Conservation (phyloP, 371 early-diverging fungal genomes). For the Mortierella sp. region DNA sequence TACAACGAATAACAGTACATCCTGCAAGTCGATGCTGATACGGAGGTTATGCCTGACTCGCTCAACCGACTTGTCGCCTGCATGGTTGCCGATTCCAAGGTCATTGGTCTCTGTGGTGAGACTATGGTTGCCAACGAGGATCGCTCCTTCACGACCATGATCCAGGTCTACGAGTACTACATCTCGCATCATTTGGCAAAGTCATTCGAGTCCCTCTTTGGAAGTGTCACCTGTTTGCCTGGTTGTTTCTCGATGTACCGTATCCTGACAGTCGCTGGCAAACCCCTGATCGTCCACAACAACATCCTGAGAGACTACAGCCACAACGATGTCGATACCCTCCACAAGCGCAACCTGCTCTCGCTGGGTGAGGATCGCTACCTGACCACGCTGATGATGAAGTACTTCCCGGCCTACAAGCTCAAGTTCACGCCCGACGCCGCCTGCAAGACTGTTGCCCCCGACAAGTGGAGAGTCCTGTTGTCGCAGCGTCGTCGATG, state of each 20-base stretch:
- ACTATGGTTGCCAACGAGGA: constrained; percentile 91
- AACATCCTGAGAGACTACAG: constrained; percentile 94
- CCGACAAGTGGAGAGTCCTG: constrained; percentile 94
- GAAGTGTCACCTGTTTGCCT: constrained; percentile 96
- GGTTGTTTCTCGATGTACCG: constrained; percentile 98
- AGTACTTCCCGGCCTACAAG: constrained; percentile 97
- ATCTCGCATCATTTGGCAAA: constrained; percentile 98
- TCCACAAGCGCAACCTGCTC: constrained; percentile 96
- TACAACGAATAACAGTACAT: constrained; percentile 72
- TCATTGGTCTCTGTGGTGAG: constrained; percentile 96
- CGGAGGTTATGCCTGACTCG: constrained; percentile 88
- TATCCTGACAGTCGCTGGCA: constrained; percentile 82
- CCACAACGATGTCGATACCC: constrained; percentile 94
- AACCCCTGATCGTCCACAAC: constrained; percentile 91
- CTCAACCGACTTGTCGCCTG: constrained; percentile 88
- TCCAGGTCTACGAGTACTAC: constrained; percentile 99
- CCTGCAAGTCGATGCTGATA: constrained; percentile 98
- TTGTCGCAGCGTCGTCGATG: constrained; percentile 97
- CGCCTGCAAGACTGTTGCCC: constrained; percentile 95
- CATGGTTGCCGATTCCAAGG: constrained; percentile 88
- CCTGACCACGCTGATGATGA: constrained; percentile 98
- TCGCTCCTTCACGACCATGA: constrained; percentile 97
- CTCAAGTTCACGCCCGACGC: constrained; percentile 97
- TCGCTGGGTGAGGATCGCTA: constrained; percentile 92
- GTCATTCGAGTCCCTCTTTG: constrained; percentile 99